Base-by-base conservation (phyloP, 805 yeast genomes). In the Candida glaebosa region DNA sequence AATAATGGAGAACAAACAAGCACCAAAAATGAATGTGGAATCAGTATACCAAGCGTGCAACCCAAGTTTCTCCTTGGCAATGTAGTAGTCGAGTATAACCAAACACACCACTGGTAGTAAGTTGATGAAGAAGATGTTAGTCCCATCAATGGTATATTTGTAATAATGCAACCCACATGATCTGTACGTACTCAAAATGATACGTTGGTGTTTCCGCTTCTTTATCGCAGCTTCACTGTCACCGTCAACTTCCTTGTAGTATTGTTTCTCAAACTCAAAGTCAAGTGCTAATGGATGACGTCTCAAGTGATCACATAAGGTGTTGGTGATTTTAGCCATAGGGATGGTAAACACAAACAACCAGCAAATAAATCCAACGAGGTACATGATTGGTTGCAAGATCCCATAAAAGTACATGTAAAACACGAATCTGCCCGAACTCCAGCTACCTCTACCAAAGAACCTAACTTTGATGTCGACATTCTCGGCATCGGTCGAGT, bases 81-180 rank as follows among this genome's bases (percentile, higher is more conserved):
- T 51, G 58, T 73, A 88, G 56, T 77, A 87, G 59, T 90, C 96
- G 39, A 81, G 60, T 15, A 93, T 87, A 3, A 91, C 91, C 58
- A 89, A 87, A 2, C 84, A 55, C 9, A 91, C 98, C 12, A 88
- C 75, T 15, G 79, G 75, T 56, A 87, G 73, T 63, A 93, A 67
- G 57, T 93, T 93, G 65, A 93, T 82, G 58, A 93, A 84, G 52
- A 93, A 86, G 42, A 91, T 85, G 61, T 93, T 91, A 2, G 97
- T 90, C 45, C 99, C 99, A 49, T 87, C 97, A 37, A 93, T 87
- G 0, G 99, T 93, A 62, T 87, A 90, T 69, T 93, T 93, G 70
- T 90, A 93, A 65, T 93, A 93, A 60, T 89, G 96, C 59, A 79
- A 75, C 1, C 98, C 98, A 49, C 88, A 81, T 42, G 95, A 87